Conservation (phyloP, 345 rosid genomes). For the Euphorbia peplus region DNA sequence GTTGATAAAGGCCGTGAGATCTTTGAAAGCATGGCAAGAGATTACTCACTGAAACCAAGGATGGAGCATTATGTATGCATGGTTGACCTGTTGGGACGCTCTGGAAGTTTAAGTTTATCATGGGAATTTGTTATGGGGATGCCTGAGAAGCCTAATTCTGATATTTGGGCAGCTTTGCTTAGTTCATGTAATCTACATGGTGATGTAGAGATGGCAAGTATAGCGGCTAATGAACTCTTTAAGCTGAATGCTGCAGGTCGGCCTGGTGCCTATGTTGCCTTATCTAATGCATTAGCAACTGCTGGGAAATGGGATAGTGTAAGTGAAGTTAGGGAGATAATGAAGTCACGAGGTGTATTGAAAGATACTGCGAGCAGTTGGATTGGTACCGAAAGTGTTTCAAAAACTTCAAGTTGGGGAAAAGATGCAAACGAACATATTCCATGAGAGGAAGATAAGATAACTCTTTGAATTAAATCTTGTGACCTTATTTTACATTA, state of each 20-base stretch:
- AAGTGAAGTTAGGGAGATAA: conserved; percentile 57
- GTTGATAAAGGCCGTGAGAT: conserved; percentile 64
- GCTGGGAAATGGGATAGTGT: conserved; percentile 81
- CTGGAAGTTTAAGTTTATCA: conserved; percentile 61
- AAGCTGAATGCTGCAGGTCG: conserved; percentile 58
- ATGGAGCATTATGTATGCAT: conserved; percentile 94
- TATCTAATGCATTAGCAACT: conserved; percentile 80
- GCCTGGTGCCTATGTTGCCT: conserved; percentile 82
- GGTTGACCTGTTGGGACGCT: conserved; percentile 88
- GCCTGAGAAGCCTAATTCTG: conserved; percentile 68
- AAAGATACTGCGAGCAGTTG: conserved; percentile 73
- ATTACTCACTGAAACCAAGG: conserved; percentile 56
- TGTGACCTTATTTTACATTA: not conserved
- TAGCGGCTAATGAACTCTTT: conserved; percentile 74
- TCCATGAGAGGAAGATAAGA: not conserved
- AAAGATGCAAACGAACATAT: not conserved
- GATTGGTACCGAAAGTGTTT: conserved; percentile 44
- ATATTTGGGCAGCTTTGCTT: conserved; percentile 90
- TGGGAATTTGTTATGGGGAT: conserved; percentile 58
- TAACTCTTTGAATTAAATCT: not conserved
- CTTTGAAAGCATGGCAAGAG: conserved; percentile 74
- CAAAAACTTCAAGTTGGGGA: not conserved
- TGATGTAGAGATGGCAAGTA: conserved; percentile 53
- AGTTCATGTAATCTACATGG: conserved; percentile 74
- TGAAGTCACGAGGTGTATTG: conserved; percentile 62